These are phyloP conservation scores for Paramecium primaurelia DNA, from an alignment of 73 alveolate species.

Conservation along the genomic window DNA sequence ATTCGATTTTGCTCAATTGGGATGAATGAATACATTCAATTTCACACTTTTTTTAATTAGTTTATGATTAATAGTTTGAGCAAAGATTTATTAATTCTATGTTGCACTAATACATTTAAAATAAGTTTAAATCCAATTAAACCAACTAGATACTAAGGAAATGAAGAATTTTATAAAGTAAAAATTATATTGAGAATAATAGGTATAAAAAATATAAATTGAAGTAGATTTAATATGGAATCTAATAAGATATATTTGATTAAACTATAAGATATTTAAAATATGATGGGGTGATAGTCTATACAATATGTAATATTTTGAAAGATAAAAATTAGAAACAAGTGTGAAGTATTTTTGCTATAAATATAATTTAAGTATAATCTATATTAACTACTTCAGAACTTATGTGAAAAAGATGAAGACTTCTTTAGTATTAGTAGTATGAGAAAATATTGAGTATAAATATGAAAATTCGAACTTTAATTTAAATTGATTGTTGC, in stretches of 20 bases:
- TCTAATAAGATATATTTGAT: conserved; percentile 64
- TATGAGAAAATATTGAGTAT: conserved; percentile 30
- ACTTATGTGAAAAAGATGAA: conserved; percentile 65
- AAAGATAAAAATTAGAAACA: conserved; percentile 72
- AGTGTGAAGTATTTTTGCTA: conserved; percentile 69
- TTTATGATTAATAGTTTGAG: conserved; percentile 70
- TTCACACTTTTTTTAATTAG: conserved; percentile 62
- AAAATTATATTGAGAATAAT: conserved; percentile 71
- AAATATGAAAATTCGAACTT: not conserved
- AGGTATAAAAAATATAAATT: conserved; percentile 59
- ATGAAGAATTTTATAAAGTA: conserved; percentile 64
- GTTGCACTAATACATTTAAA: conserved; percentile 62
- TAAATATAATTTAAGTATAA: conserved; percentile 69
- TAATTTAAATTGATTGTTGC: not conserved
- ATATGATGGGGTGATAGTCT: conserved; percentile 65
- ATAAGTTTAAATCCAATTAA: conserved; percentile 69
- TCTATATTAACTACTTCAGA: conserved; percentile 66
- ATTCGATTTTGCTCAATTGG: conserved; percentile 72
- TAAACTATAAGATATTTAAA: conserved; percentile 62
- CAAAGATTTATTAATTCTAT: conserved; percentile 66
- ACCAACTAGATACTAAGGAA: conserved; percentile 66
- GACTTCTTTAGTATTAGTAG: conserved; percentile 78
- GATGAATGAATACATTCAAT: conserved; percentile 42
- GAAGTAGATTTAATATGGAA: conserved; percentile 44
- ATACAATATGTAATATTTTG: conserved; percentile 69